Evolutionary conservation across 768 basidiomycete species (phyloP).

Genomic region (Hortiboletus flavorubellus): DNA sequence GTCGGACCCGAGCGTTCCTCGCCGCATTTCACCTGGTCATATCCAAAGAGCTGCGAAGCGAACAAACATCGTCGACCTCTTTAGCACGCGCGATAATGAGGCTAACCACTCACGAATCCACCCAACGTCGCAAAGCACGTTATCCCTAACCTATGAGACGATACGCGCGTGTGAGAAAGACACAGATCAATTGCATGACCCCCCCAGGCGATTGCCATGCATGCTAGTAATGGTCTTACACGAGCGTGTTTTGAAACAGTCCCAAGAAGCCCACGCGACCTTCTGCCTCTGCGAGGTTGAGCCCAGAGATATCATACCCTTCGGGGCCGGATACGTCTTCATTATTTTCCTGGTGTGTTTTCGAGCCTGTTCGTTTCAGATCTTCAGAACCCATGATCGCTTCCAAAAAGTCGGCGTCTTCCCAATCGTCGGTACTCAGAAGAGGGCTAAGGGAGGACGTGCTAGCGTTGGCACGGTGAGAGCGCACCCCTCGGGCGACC

Average conservation of each 20-base stretch:
- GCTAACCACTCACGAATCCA: conserved; percentile 26
- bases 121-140: conserved; percentile 32
- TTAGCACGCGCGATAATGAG: neutral
- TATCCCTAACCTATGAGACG: conserved; percentile 25
- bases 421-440: conserved; percentile 1
- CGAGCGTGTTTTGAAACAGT: conserved; percentile 26
- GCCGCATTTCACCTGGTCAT: conserved; percentile 23
- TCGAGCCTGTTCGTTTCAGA: neutral
- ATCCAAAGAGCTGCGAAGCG: conserved; percentile 28
- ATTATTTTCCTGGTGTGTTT: neutral
- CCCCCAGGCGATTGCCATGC: neutral
- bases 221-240: conserved; percentile 17
- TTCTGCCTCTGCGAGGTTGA: conserved; percentile 16
- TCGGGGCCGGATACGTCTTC: neutral
- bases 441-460: conserved; percentile 17
- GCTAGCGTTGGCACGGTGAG: conserved; percentile 7
- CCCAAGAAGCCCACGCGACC: conserved; percentile 26
- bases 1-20: neutral
- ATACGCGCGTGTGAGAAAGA: neutral
- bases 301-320: neutral
- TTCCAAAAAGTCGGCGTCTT: neutral
- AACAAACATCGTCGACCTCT: neutral
- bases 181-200: neutral
- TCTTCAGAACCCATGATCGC: conserved; percentile 12
- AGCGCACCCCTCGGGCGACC: neutral